phyloP scores from a whole-genome alignment of 306 rosid genomes.

The Delonix regia region DNA sequence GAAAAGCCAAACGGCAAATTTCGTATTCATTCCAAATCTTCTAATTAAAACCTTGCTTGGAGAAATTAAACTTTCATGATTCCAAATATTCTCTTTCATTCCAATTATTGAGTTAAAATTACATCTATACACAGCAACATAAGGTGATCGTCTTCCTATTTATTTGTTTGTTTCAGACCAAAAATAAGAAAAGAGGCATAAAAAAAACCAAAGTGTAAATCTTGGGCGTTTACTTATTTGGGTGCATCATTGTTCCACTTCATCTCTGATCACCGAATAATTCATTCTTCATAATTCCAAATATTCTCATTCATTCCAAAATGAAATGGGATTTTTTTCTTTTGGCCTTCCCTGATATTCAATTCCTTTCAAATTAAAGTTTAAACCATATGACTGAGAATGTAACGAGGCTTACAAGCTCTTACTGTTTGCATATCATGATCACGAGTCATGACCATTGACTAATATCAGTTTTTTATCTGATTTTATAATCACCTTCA shows the following conservation, averaged over 20 bases:
- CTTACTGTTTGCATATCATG: neutral
- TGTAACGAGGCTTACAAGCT: neutral
- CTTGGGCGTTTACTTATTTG: no score
- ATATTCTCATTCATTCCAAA: constrained; percentile 39
- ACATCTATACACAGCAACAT: no score
- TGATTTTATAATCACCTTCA: neutral
- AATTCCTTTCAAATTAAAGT: neutral
- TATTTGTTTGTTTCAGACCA: no score
- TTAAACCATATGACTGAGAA: neutral
- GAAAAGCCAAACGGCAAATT: constrained; percentile 34
- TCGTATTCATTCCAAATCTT: no score
- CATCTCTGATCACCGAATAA: constrained; percentile 10
- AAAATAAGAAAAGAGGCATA: no score
- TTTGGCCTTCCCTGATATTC: neutral
- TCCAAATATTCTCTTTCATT: no score
- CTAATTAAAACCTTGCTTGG: no score
- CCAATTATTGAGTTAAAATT: no score
- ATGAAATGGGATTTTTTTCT: neutral
- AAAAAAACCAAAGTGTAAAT: no score
- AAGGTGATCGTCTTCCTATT: no score
- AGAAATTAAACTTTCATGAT: no score
- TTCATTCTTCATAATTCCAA: constrained; percentile 37
- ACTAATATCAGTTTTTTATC: neutral
- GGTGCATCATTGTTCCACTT: neutral
- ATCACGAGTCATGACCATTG: neutral